Evolutionary conservation across 495 filamentous ascomycete genomes (phyloP), one percentile per base, ranked within the genome.

Genomic region (Penicillium herquei): DNA sequence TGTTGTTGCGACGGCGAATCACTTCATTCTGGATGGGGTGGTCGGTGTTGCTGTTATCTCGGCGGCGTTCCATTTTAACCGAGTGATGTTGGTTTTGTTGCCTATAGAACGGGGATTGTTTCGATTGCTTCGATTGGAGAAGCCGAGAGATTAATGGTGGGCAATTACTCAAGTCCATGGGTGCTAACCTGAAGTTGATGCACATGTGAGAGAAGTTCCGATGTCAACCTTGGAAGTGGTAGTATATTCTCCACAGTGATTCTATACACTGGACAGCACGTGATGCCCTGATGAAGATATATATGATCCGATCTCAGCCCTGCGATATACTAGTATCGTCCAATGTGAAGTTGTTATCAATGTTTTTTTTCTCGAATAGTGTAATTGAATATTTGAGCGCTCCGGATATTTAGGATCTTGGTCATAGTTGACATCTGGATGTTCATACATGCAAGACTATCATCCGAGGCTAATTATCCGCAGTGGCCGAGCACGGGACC

Each of bases 1-100:
- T 3, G 86, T 87, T 54, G 71, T 88, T 14, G 82, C 82, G 39
- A 87, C 84, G 8, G 84, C 85, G 11, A 87, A 87, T 57, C 85
- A 86, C 64, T 86, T 84, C 58, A 78, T 80, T 55, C 70, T 87
- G 43, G 84, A 87, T 67, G 81, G 80, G 0, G 62, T 80, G 21
- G 69, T 79, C 42, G 81, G 80, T 4, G 75, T 75, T 4, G 54
- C 74, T 37, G 72, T 81, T 33, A 78, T 80, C 30, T 69, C 68
- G 51, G 44, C 79, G 17, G 78, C 80, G 14, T 81, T 76, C 46
- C 17, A 61, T 6, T 74, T 71, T 40, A 87, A 87, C 57, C 33
- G 69, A 41, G 60, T 79, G 3, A 82, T 83, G 58, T 67, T 78
- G 58, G 65, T 75, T 45, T 64, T 86, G 26, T 57, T 85, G 42